These are phyloP conservation scores for Boletus subparvulus DNA, from an alignment of 768 basidiomycete species.

Conservation along the genomic window DNA sequence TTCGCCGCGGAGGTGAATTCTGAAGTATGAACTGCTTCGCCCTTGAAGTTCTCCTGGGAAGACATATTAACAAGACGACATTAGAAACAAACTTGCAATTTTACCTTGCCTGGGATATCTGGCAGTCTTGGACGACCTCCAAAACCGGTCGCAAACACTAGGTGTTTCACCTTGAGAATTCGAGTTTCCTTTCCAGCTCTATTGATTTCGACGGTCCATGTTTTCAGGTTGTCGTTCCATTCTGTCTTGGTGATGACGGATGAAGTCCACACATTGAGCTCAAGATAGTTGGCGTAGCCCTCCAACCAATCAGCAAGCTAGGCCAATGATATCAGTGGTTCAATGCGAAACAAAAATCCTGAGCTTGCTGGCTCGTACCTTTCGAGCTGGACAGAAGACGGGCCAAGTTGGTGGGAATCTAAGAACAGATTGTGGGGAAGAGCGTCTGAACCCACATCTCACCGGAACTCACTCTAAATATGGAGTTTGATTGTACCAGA, in stretches of 20 bases:
- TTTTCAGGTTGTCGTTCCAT: constrained; percentile 38
- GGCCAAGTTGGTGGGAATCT: constrained; percentile 64
- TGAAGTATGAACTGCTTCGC: constrained; percentile 52
- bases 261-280: constrained; percentile 64
- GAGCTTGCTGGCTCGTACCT: constrained; percentile 30
- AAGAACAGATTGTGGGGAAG: background rate
- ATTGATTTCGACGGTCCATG: constrained; percentile 47
- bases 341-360: background rate
- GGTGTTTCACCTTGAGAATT: constrained; percentile 44
- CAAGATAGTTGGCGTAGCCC: constrained; percentile 55
- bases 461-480: constrained; percentile 45
- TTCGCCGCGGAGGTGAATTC: constrained; percentile 47
- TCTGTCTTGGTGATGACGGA: constrained; percentile 40
- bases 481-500: constrained; percentile 57
- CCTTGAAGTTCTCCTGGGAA: constrained; percentile 50
- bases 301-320: constrained; percentile 71
- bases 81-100: background rate
- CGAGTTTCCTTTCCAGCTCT: constrained; percentile 34
- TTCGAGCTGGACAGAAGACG: constrained; percentile 48
- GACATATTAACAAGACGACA: background rate
- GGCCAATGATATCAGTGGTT: background rate
- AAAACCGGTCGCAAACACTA: constrained; percentile 59
- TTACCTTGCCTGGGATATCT: constrained; percentile 42
- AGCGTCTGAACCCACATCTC: background rate
- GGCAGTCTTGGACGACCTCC: constrained; percentile 47